A percentile compares a stretch with the other conserved stretches of the same genome.
These are phyloP conservation scores for Magnaporthiopsis rhizophila DNA, from an alignment of 2,329 filamentous ascomycete genomes.

Conservation along the genomic window DNA sequence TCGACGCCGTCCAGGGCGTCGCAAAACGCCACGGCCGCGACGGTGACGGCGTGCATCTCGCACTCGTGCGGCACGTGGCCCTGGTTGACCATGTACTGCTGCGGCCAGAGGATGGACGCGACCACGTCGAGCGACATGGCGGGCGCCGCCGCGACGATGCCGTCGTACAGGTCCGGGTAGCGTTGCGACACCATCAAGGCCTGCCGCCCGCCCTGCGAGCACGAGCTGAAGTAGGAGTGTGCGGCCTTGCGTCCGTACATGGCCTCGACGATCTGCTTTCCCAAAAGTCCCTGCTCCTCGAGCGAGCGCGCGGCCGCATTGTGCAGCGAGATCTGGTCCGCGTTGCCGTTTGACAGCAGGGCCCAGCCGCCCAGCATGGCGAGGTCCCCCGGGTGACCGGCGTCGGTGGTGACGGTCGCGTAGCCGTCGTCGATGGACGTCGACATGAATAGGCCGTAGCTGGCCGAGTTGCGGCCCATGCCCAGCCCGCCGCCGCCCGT, in stretches of 20 bases:
- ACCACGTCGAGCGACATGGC: constrained; percentile 21
- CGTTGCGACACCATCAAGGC: constrained; percentile 39
- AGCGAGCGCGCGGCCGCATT: constrained; percentile 17
- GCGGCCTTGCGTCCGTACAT: constrained; percentile 31
- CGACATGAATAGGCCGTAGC: neutral
- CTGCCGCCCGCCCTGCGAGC: constrained; percentile 46
- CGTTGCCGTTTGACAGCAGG: constrained; percentile 16
- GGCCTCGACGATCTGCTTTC: constrained; percentile 32
- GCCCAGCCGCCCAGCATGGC: constrained; percentile 14
- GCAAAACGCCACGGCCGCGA: constrained; percentile 31
- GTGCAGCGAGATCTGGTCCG: constrained; percentile 15
- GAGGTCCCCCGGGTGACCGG: constrained; percentile 2
- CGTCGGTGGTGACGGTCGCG: constrained; percentile 24
- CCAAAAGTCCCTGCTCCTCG: constrained; percentile 26
- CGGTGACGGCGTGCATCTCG: constrained; percentile 27
- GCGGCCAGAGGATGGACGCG: constrained; percentile 18
- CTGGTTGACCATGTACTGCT: constrained; percentile 19
- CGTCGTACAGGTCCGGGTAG: constrained; percentile 44
- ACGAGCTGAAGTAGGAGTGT: constrained; percentile 42
- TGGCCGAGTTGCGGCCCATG: constrained; percentile 16
- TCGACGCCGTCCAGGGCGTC: constrained; percentile 34
- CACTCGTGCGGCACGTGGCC: constrained; percentile 16
- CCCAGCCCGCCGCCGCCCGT: constrained; percentile 24
- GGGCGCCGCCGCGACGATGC: constrained; percentile 32
- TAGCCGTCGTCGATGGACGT: constrained; percentile 10